Evolutionary conservation across 371 early-diverging fungal species (phyloP).

Genomic region (Mortierella sp.): DNA sequence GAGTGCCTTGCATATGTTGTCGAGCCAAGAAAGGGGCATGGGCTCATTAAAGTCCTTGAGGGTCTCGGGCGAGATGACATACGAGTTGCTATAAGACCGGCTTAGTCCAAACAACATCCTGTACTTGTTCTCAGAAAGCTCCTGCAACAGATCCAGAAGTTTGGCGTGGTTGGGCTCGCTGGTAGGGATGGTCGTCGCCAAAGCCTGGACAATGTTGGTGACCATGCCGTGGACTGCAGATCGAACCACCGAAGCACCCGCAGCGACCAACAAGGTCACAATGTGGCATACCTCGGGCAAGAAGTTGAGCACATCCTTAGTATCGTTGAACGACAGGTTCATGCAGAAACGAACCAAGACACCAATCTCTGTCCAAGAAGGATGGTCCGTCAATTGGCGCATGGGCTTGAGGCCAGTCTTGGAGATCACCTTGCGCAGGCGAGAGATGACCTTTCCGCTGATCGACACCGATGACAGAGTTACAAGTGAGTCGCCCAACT

Average conservation of each 20-base stretch:
- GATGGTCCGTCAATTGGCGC: constrained; percentile 81
- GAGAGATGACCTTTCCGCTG: constrained; percentile 84
- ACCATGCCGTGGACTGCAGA: constrained; percentile 93
- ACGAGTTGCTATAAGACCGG: constrained; percentile 79
- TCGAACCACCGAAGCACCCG: constrained; percentile 88
- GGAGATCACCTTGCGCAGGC: constrained; percentile 82
- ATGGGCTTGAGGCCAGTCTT: constrained; percentile 85
- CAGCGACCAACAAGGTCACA: constrained; percentile 84
- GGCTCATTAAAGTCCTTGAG: constrained; percentile 77
- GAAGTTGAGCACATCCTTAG: constrained; percentile 80
- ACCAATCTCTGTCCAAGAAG: constrained; percentile 91
- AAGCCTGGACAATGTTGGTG: constrained; percentile 89
- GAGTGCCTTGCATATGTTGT: constrained; percentile 84
- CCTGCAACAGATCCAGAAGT: constrained; percentile 71
- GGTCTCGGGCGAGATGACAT: constrained; percentile 75
- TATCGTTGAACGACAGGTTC: constrained; percentile 93
- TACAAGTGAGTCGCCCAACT: constrained; percentile 89
- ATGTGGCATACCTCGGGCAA: constrained; percentile 92
- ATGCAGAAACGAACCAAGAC: constrained; percentile 88
- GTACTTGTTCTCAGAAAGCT: constrained; percentile 85
- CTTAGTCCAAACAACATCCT: constrained; percentile 85
- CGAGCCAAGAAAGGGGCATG: constrained; percentile 80
- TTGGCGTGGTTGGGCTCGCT: constrained; percentile 73
- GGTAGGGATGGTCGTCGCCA: constrained; percentile 84
- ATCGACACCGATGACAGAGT: constrained; percentile 88